Evolutionary conservation across 306 rosid genomes (phyloP), one percentile per base, ranked within the genome.

Genomic region (Cucurbita ficifolia): DNA sequence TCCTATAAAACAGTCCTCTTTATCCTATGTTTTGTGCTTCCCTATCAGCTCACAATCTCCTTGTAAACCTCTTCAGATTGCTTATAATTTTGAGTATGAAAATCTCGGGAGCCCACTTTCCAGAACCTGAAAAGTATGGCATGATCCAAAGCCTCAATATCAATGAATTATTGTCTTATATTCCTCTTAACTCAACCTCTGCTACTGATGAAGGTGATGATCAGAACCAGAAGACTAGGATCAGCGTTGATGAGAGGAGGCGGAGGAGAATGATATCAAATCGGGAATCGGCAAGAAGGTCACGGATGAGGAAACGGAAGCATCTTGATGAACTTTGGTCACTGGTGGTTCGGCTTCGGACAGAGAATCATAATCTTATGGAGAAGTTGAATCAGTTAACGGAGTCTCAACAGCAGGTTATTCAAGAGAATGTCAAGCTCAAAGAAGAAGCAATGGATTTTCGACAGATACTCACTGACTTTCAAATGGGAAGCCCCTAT

Each of bases 271-370:
- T 46, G 73, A 29, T 69, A 19, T 69, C 73, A 14, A 69, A 69
- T 48, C 24, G 73, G 39, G 73, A 69, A 48, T 69, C 73, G 16
- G 73, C 73, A 7, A 54, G 73, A 4, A 46, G 73, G 73, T 69
- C 73, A 0, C 73, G 73, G 43, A 48, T 69, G 73, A 69, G 73
- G 57, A 69, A 69, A 45, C 73, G 48, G 73, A 69, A 69, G 22
- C 73, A 69, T 69, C 73, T 69, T 48, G 73, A 69, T 48, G 56
- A 69, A 48, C 73, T 69, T 46, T 69, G 73, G 73, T 69, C 73
- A 2, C 5, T 69, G 14, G 73, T 69, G 57, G 24, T 48, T 69
- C 56, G 24, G 17, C 73, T 69, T 48, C 43, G 55, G 12, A 48
- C 43, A 3, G 73, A 69, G 53, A 69, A 69, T 48, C 73, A 69